Evolutionary conservation across 352 stramenopile genomes (phyloP), one percentile per base, ranked within the genome.

Genomic region (Pythium guiyangense): DNA sequence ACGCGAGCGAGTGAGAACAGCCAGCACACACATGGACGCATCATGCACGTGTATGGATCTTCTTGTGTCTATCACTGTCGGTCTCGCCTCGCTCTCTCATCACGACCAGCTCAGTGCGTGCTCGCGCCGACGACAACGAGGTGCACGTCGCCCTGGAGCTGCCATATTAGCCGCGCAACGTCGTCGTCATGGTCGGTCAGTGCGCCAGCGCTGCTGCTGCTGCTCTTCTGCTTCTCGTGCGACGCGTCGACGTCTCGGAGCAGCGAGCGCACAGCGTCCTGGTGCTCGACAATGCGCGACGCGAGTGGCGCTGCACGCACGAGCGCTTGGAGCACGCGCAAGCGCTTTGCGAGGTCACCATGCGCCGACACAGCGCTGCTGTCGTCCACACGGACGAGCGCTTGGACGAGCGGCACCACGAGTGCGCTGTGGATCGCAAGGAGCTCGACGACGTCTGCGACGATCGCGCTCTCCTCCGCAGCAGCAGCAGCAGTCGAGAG

Each of bases 91-190:
- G 34, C 34, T 39, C 10, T 12, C 10, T 15, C 34, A 39, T 39
- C 34, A 39, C 34, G 10, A 15, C 14, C 34, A 8, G 15, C 42
- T 15, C 51, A 52, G 18, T 61, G n/a, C n/a, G n/a, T 60, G 51
- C 49, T 44, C 22, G 37, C 60, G 25, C 77, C 77, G 10, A 77
- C 71, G 26, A 63, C 64, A 18, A 86, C 62, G n/a, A 90, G 75
- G 52, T 82, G 63, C 56, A 88, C 51, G 31, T 88, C 79, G 54
- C 77, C 79, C 27, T 66, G 73, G 46, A 90, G 26, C 59, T 86
- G 73, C 25, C 75, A 75, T n/a, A 78, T 49, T 46, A 81, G 59
- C 20, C 69, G 66, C 17, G 61, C 26, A 35, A 80, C 52, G 42
- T 86, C 69, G 14, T 78, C 66, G 10, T 72, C n/a, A n/a, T n/a